Base-by-base conservation (phyloP, 164 flowering plant genomes). In the Echeveria elegans region DNA sequence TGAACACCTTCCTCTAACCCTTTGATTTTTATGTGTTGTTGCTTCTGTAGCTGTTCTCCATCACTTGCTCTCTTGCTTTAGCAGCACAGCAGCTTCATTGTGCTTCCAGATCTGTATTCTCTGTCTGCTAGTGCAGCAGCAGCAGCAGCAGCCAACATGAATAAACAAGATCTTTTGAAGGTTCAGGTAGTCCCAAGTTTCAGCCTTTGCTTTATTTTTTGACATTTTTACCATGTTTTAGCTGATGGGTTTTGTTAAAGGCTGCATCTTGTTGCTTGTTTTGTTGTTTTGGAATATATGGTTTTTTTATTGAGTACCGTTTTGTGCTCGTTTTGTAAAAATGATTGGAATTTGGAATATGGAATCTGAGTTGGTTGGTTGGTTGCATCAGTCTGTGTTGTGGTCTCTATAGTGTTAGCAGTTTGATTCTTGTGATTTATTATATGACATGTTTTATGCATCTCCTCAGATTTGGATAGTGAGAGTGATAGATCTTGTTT, bases 111-210 rank as follows among this genome's bases (percentile, higher is more conserved):
- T 21, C 62, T 37, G n/a, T 23, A n/a, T n/a, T n/a, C 40, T 64
- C 66, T 40, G n/a, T n/a, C 66, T 64, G 16, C 60, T 45, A 67
- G 63, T 53, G 59, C 31, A 67, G 59, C 69, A 45, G 19, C 61
- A 47, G 19, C 31, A 24, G 52, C 68, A 18, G 8, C 23, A 15
- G 14, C 21, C 61, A 66, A 28, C 11, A 80, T 81, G 83, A 77
- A 63, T 67, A 81, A 78, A 52, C 82, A 78, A 59, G 80, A 78
- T 23, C 11, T 75, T 45, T 37, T 77, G 75, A 75, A 81, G 73
- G 47, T 70, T 63, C 81, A 81, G 84, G 84, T 81, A 78, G 66
- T 47, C 32, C 29, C 40, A 24, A 37, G 18, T 58, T 37, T 6
- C 14, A 14, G 40, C 3, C 23, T 28, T 60, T 62, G 37, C 40